These are phyloP conservation scores for Persicaria tinctoria DNA, from an alignment of 148 eudicot genomes.

Conservation along the genomic window DNA sequence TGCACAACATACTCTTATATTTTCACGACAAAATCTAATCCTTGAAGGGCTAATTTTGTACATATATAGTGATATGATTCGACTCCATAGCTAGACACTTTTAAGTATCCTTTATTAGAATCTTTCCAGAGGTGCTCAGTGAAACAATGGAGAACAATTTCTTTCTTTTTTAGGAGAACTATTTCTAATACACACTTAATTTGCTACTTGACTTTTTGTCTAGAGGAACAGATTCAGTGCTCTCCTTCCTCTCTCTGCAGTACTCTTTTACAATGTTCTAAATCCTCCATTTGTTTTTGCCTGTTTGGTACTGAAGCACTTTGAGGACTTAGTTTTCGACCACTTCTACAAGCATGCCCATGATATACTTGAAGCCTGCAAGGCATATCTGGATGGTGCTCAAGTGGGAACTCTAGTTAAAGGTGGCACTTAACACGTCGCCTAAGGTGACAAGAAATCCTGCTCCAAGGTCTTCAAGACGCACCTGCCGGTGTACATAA, in stretches of 20 bases:
- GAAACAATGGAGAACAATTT: too few species aligned
- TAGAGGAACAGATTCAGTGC: neutral
- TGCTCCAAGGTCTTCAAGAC: conserved; percentile 16
- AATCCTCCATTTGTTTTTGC: neutral
- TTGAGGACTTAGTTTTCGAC: conserved; percentile 64
- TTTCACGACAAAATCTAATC: neutral
- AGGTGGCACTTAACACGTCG: conserved; percentile 34
- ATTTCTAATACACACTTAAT: too few species aligned
- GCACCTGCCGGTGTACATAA: conserved; percentile 23
- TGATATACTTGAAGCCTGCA: conserved; percentile 52
- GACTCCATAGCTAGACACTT: neutral
- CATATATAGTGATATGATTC: neutral
- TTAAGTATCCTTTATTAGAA: too few species aligned
- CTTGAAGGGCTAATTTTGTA: neutral
- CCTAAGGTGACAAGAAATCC: conserved; percentile 9
- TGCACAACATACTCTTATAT: too few species aligned
- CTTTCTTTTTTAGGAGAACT: too few species aligned
- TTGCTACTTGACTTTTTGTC: neutral
- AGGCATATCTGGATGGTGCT: conserved; percentile 62
- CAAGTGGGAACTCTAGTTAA: conserved; percentile 49
- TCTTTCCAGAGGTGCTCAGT: too few species aligned
- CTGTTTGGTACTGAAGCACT: conserved; percentile 32
- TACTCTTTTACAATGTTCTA: neutral
- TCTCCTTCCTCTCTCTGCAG: too few species aligned
- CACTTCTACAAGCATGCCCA: conserved; percentile 56